Percentiles rank a stretch among this genome's conserved stretches.
These are phyloP conservation scores for Pythium coloratum DNA, from an alignment of 352 stramenopile genomes.

Conservation along the genomic window DNA sequence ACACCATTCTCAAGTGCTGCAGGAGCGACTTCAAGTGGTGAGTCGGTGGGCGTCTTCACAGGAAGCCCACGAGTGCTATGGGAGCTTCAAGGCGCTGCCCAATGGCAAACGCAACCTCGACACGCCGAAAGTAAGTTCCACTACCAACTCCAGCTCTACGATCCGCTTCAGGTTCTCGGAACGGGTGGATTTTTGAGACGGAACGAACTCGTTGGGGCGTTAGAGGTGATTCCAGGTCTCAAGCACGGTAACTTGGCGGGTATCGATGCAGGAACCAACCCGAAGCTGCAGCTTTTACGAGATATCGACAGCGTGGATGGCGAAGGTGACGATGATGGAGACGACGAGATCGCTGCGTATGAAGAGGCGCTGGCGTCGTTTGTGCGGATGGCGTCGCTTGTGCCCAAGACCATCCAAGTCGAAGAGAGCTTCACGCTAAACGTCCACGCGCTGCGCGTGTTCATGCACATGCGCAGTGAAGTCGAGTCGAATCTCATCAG, in stretches of 20 bases:
- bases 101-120: conserved; percentile 57
- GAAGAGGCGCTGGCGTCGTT: conserved; percentile 56
- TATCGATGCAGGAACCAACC: conserved; percentile 65
- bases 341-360: conserved; percentile 50
- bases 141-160: conserved; percentile 67
- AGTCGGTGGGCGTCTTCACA: conserved; percentile 69
- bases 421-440: conserved; percentile 64
- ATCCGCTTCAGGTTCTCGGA: conserved; percentile 49
- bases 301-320: conserved; percentile 5
- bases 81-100: conserved; percentile 46
- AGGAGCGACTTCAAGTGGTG: conserved; percentile 29
- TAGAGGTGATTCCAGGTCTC: conserved; percentile 76
- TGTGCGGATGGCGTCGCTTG: conserved; percentile 55
- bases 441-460: conserved; percentile 49
- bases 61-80: conserved; percentile 70
- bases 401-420: conserved; percentile 56
- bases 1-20: conserved; percentile 34
- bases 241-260: conserved; percentile 70
- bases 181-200: conserved; percentile 64
- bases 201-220: conserved; percentile 86
- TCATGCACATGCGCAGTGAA: conserved; percentile 71
- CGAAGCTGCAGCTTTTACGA: conserved; percentile 45
- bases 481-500: conserved; percentile 65
- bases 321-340: conserved; percentile 8
- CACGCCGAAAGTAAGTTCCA: conserved; percentile 63